Conservation (phyloP, 352 stramenopile species). For the Phytopythium oedochilum region DNA sequence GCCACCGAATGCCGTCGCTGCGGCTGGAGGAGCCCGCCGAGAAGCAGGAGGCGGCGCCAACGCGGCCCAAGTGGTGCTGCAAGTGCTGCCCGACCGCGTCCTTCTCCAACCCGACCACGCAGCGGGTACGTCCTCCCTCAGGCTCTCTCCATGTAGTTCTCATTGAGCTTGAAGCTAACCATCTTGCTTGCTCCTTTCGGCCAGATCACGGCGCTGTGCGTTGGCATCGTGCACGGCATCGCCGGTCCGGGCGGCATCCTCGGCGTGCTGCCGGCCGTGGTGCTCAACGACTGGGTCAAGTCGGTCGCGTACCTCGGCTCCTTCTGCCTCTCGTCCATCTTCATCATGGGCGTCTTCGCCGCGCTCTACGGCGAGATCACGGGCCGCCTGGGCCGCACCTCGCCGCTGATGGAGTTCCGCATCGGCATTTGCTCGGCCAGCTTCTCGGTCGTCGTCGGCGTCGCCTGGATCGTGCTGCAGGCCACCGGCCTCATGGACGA, state of each 20-base stretch:
- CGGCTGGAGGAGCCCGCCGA: neutral
- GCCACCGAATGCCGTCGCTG: constrained; percentile 1
- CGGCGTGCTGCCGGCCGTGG: constrained; percentile 82
- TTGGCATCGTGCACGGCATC: constrained; percentile 85
- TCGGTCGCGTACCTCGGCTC: constrained; percentile 78
- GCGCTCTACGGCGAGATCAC: constrained; percentile 77
- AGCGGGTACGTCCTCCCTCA: constrained; percentile 21
- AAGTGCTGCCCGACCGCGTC: constrained; percentile 27
- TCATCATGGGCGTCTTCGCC: constrained; percentile 91
- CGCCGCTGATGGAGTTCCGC: constrained; percentile 49
- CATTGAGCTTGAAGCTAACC: too few relatives aligned
- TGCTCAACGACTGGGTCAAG: constrained; percentile 62
- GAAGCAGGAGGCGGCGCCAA: neutral
- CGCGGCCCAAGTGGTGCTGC: constrained; percentile 4
- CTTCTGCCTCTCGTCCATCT: constrained; percentile 87
- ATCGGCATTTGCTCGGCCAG: constrained; percentile 69
- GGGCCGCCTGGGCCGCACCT: constrained; percentile 45
- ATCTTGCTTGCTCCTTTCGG: constrained; percentile 1
- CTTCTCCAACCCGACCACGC: constrained; percentile 49
- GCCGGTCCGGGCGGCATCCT: constrained; percentile 56
- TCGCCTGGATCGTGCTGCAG: constrained; percentile 74
- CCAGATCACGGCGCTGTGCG: constrained; percentile 65
- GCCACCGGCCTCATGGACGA: constrained; percentile 61
- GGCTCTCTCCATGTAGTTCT: too few relatives aligned
- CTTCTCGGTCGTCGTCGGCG: constrained; percentile 69